A percentile compares a stretch with the other conserved stretches of the same genome.
phyloP scores from a whole-genome alignment of 768 basidiomycete genomes.

The Rubroboletus pulcherrimus region DNA sequence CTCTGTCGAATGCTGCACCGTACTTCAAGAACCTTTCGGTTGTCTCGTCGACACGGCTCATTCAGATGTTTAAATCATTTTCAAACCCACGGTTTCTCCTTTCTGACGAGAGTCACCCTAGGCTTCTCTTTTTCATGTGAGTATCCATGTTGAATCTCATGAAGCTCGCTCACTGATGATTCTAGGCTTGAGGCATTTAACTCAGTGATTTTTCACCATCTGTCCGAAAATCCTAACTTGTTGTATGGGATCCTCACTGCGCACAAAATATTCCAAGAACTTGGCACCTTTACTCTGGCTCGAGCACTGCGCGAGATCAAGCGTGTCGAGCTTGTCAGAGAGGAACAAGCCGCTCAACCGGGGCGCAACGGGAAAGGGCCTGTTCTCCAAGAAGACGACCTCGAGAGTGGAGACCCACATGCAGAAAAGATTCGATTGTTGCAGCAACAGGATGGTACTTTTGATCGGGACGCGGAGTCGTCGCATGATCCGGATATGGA shows the following conservation, averaged over 20 bases:
- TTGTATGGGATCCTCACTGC: constrained; percentile 82
- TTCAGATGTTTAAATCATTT: constrained; percentile 90
- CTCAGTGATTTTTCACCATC: constrained; percentile 70
- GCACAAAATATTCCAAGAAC: constrained; percentile 81
- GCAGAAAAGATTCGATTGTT: constrained; percentile 69
- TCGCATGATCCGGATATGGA: constrained; percentile 8
- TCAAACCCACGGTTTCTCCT: constrained; percentile 85
- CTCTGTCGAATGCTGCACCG: constrained; percentile 84
- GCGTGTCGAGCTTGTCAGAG: constrained; percentile 65
- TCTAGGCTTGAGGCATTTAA: constrained; percentile 89
- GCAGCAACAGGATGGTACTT: constrained; percentile 44
- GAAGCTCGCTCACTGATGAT: background rate
- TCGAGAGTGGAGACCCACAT: constrained; percentile 25
- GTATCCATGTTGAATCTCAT: constrained; percentile 19
- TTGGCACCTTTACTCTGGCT: constrained; percentile 88
- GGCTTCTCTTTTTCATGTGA: constrained; percentile 88
- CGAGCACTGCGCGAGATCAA: constrained; percentile 84
- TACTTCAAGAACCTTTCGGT: constrained; percentile 79
- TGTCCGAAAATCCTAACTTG: constrained; percentile 82
- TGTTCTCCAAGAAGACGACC: constrained; percentile 18
- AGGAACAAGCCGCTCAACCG: constrained; percentile 50
- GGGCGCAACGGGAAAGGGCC: constrained; percentile 24
- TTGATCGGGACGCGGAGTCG: constrained; percentile 24
- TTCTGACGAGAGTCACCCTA: constrained; percentile 92
- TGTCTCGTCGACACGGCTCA: constrained; percentile 74